Base-by-base conservation (phyloP, 192 early-diverging fungal species). In the Rhizophagus sp. region DNA sequence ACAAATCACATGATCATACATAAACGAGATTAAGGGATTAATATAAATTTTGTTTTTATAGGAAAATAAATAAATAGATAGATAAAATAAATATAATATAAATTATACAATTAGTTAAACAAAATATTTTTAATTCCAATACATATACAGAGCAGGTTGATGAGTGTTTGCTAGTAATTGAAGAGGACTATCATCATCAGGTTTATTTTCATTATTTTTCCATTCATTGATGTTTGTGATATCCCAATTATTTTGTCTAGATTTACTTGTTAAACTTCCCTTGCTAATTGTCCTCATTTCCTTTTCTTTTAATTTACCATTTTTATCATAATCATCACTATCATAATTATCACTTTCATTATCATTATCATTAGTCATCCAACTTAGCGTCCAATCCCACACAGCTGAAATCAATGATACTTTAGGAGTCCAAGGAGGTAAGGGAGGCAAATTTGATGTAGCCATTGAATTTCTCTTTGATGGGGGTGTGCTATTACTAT, bases 301-400 rank as follows among this genome's bases (percentile, higher is more conserved):
- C 1, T 15, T 41, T 39, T 39, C 68, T 22, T 39, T 15, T 70
- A n/a, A 41, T 50, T 50, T 47, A 52, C 44, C 47, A 73, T 73
- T 24, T 49, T 73, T 11, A 22, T 73, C 44, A 49, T 49, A 50
- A 47, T 73, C 71, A 65, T 70, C 34, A 70, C 68, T 70, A 33
- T 70, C 33, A n/a, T 70, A 27, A 30, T 30, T 30, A 15, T 34
- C 5, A n/a, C 24, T 36, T 52, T 68, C 65, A 44, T 67, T 36
- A 68, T 68, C 65, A 44, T 67, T 30, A 17, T 78, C 41, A 30
- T 47, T 67, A 24, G 64, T 76, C 75, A 34, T 76, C 76, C 76
- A 78, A 49, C 49, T 62, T 15, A 52, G 17, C 33, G 76, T 68
- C 76, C 76, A 78, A 4, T 78, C 76, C 62, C 62, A 78, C 9